A percentile compares a stretch with the other conserved stretches of the same genome.
These are phyloP conservation scores for Hansfordia pulvinata DNA, from an alignment of 2,329 filamentous ascomycete genomes.

Conservation along the genomic window DNA sequence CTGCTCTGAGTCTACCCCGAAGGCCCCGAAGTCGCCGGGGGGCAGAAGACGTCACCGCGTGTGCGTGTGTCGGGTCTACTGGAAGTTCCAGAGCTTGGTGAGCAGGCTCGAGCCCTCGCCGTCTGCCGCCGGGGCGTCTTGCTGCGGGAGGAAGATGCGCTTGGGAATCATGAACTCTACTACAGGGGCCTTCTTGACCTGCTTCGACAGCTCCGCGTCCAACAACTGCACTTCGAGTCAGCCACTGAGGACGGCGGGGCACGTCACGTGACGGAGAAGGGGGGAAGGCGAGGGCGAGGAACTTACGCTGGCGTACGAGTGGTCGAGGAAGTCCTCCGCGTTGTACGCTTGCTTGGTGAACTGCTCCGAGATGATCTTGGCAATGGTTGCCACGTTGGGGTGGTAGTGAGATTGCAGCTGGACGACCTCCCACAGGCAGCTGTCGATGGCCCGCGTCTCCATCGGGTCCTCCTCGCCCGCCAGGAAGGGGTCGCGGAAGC, in stretches of 20 bases:
- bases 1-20: too few relatives aligned
- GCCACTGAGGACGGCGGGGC: too few relatives aligned
- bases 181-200: constrained; percentile 73
- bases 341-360: constrained; percentile 95
- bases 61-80: too few relatives aligned
- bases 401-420: constrained; percentile 89
- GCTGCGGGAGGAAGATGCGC: constrained; percentile 52
- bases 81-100: constrained; percentile 49
- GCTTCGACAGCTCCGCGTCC: constrained; percentile 70
- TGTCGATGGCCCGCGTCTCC: constrained; percentile 77
- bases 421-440: constrained; percentile 88
- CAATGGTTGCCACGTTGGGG: constrained; percentile 87
- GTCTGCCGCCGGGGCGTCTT: constrained; percentile 33
- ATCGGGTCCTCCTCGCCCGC: constrained; percentile 68
- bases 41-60: too few relatives aligned
- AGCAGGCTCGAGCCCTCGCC: too few relatives aligned
- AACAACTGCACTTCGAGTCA: constrained; percentile 47
- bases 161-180: constrained; percentile 93
- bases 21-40: too few relatives aligned
- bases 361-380: constrained; percentile 88
- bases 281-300: constrained; percentile 1
- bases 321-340: constrained; percentile 93
- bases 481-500: constrained; percentile 61
- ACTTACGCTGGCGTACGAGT: constrained; percentile 73
- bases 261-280: too few relatives aligned